These are phyloP conservation scores for Micractinium conductrix DNA, from an alignment of 139 green algal species.

Conservation along the genomic window DNA sequence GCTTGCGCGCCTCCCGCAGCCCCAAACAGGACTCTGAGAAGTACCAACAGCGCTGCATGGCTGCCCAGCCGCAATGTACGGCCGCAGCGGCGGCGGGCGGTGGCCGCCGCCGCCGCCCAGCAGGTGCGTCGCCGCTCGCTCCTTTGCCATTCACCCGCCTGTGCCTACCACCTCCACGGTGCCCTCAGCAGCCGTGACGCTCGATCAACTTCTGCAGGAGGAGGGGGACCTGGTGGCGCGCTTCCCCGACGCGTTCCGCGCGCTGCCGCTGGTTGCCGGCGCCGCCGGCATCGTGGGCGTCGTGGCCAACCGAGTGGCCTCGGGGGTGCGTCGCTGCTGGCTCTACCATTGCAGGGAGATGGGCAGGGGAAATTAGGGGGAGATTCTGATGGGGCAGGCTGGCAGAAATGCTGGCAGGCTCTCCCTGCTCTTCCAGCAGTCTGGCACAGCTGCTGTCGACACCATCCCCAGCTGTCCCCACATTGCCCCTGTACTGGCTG, in stretches of 20 bases:
- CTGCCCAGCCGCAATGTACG: not conserved
- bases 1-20: no score
- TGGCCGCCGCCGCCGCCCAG: not conserved
- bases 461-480: no score
- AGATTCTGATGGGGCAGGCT: no score
- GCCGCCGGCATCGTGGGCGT: conserved; percentile 48
- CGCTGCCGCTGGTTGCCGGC: conserved; percentile 49
- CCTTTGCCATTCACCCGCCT: no score
- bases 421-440: not conserved
- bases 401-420: no score
- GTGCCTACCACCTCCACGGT: not conserved
- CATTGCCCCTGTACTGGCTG: conserved; percentile 80
- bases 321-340: conserved; percentile 49
- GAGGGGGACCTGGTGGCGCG: conserved; percentile 4
- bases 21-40: no score
- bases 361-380: no score
- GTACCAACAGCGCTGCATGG: no score
- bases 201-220: no score
- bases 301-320: conserved; percentile 52
- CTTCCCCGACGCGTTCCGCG: conserved; percentile 40
- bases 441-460: no score
- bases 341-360: no score
- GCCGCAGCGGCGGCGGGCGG: not conserved
- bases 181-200: no score
- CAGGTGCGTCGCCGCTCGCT: not conserved